These are phyloP conservation scores for Chenopodium berlandieri DNA, from an alignment of 148 eudicot genomes.

Conservation along the genomic window DNA sequence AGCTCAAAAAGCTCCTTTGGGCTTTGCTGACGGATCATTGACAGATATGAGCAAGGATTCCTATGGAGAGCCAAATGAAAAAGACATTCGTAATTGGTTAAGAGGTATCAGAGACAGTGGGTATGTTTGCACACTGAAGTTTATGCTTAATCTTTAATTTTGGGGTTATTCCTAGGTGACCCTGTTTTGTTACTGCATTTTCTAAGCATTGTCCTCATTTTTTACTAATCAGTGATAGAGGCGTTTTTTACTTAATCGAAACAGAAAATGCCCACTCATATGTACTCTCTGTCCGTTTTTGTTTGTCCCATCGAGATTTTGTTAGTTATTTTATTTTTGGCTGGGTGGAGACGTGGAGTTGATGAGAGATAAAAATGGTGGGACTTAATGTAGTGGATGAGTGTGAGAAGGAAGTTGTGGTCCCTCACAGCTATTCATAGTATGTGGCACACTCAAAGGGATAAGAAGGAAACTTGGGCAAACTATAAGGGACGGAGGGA, in stretches of 20 bases:
- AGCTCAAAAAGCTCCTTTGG: conserved; percentile 55
- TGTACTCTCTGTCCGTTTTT: too few relatives aligned
- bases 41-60: conserved; percentile 62
- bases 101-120: conserved; percentile 96
- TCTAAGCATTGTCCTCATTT: background rate
- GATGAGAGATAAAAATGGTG: too few relatives aligned
- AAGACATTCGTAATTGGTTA: conserved; percentile 87
- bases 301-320: too few relatives aligned
- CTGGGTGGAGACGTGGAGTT: too few relatives aligned
- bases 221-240: background rate
- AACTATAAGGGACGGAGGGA: too few relatives aligned
- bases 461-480: too few relatives aligned
- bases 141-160: background rate
- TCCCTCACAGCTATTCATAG: too few relatives aligned
- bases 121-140: conserved; percentile 39
- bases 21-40: conserved; percentile 68
- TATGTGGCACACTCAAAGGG: too few relatives aligned
- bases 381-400: too few relatives aligned
- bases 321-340: too few relatives aligned
- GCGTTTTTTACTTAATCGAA: background rate
- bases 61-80: conserved; percentile 71
- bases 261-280: background rate
- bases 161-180: background rate
- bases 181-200: background rate
- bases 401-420: too few relatives aligned